Percentiles rank a stretch among this genome's conserved stretches.
phyloP scores from a whole-genome alignment of 2,329 filamentous ascomycete species.

The Beauveria pseudobassiana region DNA sequence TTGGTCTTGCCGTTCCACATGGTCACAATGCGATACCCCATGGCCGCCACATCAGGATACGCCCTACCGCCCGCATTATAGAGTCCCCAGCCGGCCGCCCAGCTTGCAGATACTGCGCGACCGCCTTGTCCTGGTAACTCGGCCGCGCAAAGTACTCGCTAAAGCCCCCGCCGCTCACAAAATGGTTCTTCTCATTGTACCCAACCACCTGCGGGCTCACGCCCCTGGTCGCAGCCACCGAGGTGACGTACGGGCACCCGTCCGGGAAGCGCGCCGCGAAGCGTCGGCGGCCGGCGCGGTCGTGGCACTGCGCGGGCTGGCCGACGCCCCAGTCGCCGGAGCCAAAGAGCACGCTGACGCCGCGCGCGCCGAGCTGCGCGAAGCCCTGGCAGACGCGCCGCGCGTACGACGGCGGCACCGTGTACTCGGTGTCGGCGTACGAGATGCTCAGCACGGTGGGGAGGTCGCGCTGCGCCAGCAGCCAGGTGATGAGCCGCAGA shows the following conservation, averaged over 20 bases:
- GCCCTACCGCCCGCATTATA: slow-evolving; percentile 17
- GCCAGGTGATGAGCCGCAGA: slow-evolving; percentile 1
- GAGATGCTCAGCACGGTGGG: slow-evolving; percentile 5
- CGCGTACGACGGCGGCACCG: slow-evolving; percentile 4
- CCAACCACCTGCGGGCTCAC: slow-evolving; percentile 27
- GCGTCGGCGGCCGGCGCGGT: background rate
- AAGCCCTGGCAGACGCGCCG: slow-evolving; percentile 6
- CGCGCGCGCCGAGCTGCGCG: slow-evolving; percentile 8
- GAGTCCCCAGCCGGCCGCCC: background rate
- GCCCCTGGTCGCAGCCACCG: slow-evolving; percentile 46
- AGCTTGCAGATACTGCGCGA: slow-evolving; percentile 30
- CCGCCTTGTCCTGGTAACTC: slow-evolving; percentile 36
- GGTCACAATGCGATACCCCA: slow-evolving; percentile 35
- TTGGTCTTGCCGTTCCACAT: slow-evolving; percentile 24
- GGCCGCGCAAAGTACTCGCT: slow-evolving; percentile 31
- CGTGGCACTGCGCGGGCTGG: background rate
- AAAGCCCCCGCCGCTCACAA: slow-evolving; percentile 42
- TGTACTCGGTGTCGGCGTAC: slow-evolving; percentile 8
- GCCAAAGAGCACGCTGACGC: slow-evolving; percentile 6
- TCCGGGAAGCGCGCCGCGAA: slow-evolving; percentile 15
- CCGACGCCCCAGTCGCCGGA: slow-evolving; percentile 9
- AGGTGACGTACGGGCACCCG: slow-evolving; percentile 46
- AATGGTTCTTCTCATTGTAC: slow-evolving; percentile 36
- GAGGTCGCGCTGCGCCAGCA: background rate
- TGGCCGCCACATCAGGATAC: slow-evolving; percentile 44